Conservation (phyloP, 2,329 filamentous ascomycete genomes). For the Zasmidium angulare region DNA sequence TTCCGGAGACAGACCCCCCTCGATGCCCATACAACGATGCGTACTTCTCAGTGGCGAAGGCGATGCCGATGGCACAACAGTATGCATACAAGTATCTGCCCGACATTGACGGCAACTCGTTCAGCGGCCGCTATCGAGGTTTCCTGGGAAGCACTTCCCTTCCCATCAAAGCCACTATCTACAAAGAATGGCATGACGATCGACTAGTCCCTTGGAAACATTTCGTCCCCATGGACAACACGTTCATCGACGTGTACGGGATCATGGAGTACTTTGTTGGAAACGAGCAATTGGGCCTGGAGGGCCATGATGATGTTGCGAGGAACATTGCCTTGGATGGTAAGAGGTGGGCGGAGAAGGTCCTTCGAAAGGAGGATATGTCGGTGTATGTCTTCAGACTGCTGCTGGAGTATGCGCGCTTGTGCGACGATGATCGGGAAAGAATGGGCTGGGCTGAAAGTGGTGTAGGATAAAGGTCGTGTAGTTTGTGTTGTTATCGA, state of each 20-base stretch:
- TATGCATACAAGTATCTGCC: slow-evolving; percentile 64
- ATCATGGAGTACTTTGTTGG: slow-evolving; percentile 57
- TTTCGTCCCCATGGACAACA: slow-evolving; percentile 36
- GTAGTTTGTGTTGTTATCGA: neutral
- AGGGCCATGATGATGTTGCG: slow-evolving; percentile 56
- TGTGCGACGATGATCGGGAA: slow-evolving; percentile 45
- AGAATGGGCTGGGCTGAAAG: slow-evolving; percentile 39
- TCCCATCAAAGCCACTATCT: slow-evolving; percentile 39
- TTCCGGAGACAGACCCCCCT: slow-evolving; percentile 36
- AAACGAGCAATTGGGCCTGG: slow-evolving; percentile 29
- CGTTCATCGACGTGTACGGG: slow-evolving; percentile 29
- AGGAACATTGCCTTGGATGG: slow-evolving; percentile 65
- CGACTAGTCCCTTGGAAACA: slow-evolving; percentile 38
- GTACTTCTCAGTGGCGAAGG: slow-evolving; percentile 37
- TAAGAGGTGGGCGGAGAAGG: slow-evolving; percentile 66
- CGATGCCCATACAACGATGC: slow-evolving; percentile 49
- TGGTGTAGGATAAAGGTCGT: neutral
- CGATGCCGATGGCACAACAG: slow-evolving; percentile 40
- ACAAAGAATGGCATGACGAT: slow-evolving; percentile 40
- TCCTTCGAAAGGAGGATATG: slow-evolving; percentile 71
- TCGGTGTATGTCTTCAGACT: slow-evolving; percentile 67
- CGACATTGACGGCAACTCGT: slow-evolving; percentile 68
- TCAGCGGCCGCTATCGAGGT: slow-evolving; percentile 37
- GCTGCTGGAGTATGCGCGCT: slow-evolving; percentile 45
- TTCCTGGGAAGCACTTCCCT: slow-evolving; percentile 27